Evolutionary conservation across 164 flowering plant species (phyloP).

Genomic region (Sextonia rubra): DNA sequence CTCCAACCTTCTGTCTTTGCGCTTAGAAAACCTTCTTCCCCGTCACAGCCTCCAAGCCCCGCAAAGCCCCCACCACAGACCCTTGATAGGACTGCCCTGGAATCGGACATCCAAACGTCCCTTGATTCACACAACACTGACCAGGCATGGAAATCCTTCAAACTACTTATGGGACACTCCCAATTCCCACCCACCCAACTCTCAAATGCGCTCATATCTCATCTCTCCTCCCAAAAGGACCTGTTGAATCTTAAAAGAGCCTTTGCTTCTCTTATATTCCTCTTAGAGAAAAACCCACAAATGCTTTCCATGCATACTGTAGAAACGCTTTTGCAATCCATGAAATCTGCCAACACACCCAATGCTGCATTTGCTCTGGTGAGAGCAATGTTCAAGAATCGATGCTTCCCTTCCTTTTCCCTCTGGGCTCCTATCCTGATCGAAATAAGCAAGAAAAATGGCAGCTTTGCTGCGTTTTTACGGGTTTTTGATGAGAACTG

Average conservation of each 20-base stretch:
- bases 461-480: conserved; percentile 49
- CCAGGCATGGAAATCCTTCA: conserved; percentile 93
- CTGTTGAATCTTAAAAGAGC: conserved; percentile 78
- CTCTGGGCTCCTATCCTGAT: conserved; percentile 65
- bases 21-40: conserved; percentile 16
- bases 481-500: conserved; percentile 66
- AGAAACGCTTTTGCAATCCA: conserved; percentile 38
- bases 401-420: conserved; percentile 58
- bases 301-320: conserved; percentile 45
- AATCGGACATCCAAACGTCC: conserved; percentile 43
- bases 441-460: conserved; percentile 64
- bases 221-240: conserved; percentile 55
- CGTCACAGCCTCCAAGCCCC: conserved; percentile 17
- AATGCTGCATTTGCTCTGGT: conserved; percentile 81
- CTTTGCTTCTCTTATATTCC: conserved; percentile 61
- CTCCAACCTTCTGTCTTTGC: conserved; percentile 77
- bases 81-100: conserved; percentile 36
- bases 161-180: conserved; percentile 49
- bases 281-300: conserved; percentile 62
- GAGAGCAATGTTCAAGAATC: conserved; percentile 72
- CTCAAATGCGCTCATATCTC: conserved; percentile 60
- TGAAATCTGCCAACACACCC: conserved; percentile 45
- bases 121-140: conserved; percentile 53
- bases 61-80: conserved; percentile 16
- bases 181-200: conserved; percentile 55